Evolutionary conservation across 257 asterid species (phyloP).

Genomic region (Solanum boliviense): DNA sequence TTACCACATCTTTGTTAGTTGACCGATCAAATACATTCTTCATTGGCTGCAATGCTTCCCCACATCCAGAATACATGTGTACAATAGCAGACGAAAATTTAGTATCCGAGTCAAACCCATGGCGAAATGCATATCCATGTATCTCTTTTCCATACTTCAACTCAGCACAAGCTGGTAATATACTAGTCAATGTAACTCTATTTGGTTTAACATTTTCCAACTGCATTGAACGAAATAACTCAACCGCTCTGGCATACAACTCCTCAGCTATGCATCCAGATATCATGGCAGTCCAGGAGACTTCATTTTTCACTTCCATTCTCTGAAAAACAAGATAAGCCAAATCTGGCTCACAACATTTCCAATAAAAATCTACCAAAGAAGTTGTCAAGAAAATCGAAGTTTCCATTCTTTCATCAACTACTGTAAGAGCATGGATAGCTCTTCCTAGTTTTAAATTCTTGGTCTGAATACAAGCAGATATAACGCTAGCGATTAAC

Average conservation of each 20-base stretch:
- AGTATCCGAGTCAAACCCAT: slow-evolving; percentile 34
- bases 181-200: slow-evolving; percentile 43
- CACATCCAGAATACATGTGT: slow-evolving; percentile 41
- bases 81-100: slow-evolving; percentile 37
- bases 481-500: slow-evolving; percentile 41
- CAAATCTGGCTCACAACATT: slow-evolving; percentile 17
- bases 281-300: slow-evolving; percentile 75
- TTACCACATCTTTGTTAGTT: slow-evolving; percentile 37
- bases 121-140: slow-evolving; percentile 49
- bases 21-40: slow-evolving; percentile 39
- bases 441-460: slow-evolving; percentile 41
- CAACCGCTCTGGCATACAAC: slow-evolving; percentile 26
- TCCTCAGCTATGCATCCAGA: slow-evolving; percentile 32
- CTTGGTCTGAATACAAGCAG: slow-evolving; percentile 34
- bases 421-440: slow-evolving; percentile 40
- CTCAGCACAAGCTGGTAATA: slow-evolving; percentile 45
- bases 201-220: slow-evolving; percentile 34
- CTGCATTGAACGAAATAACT: slow-evolving; percentile 40
- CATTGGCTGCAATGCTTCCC: slow-evolving; percentile 19
- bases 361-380: slow-evolving; percentile 46
- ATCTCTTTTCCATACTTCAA: slow-evolving; percentile 37
- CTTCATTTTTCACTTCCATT: slow-evolving; percentile 50
- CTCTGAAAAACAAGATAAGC: slow-evolving; percentile 47
- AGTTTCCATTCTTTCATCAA: slow-evolving; percentile 41
- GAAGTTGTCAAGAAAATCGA: slow-evolving; percentile 39